Percentiles rank a stretch among this genome's conserved stretches.
Conservation (phyloP, 2,329 filamentous ascomycete species). For the Fusarium lyarnte region DNA sequence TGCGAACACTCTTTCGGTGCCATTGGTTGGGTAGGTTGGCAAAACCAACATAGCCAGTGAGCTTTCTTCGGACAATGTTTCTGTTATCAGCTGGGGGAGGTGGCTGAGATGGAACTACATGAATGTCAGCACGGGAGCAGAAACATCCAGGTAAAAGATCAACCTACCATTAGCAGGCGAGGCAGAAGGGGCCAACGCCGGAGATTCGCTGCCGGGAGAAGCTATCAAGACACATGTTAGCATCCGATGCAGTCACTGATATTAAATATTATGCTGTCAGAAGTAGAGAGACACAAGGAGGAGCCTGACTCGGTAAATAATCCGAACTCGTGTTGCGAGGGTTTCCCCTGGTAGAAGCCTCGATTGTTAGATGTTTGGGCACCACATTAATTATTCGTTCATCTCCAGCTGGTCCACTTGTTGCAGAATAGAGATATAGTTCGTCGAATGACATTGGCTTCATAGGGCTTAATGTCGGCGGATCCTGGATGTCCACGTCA, state of each 20-base stretch:
- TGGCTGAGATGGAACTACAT: constrained; percentile 51
- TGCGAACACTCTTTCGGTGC: constrained; percentile 99
- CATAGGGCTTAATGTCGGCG: constrained; percentile 56
- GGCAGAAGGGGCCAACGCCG: constrained; percentile 53
- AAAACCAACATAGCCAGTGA: constrained; percentile 98
- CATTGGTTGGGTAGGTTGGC: constrained; percentile 99
- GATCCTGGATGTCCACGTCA: constrained; percentile 55
- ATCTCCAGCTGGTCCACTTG: constrained; percentile 29
- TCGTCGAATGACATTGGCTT: constrained; percentile 59
- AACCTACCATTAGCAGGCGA: constrained; percentile 54
- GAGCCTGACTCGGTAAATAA: constrained; percentile 49
- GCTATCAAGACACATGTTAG: constrained; percentile 55
- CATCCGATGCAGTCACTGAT: constrained; percentile 2
- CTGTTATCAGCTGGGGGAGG: constrained; percentile 70
- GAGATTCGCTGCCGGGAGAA: constrained; percentile 57
- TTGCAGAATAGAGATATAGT: constrained; percentile 49
- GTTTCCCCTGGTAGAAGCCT: not conserved
- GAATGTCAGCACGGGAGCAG: constrained; percentile 1
- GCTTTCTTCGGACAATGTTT: constrained; percentile 97
- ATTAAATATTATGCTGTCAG: constrained; percentile 22
- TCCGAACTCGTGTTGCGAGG: constrained; percentile 7
- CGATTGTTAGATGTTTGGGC: not conserved
- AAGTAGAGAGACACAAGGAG: constrained; percentile 41
- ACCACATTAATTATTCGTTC: not conserved
- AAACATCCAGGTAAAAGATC: not conserved